Evolutionary conservation across 1,139 yeast genomes (phyloP), one percentile per base, ranked within the genome.

Genomic region (Yamadazyma membranifaciens): DNA sequence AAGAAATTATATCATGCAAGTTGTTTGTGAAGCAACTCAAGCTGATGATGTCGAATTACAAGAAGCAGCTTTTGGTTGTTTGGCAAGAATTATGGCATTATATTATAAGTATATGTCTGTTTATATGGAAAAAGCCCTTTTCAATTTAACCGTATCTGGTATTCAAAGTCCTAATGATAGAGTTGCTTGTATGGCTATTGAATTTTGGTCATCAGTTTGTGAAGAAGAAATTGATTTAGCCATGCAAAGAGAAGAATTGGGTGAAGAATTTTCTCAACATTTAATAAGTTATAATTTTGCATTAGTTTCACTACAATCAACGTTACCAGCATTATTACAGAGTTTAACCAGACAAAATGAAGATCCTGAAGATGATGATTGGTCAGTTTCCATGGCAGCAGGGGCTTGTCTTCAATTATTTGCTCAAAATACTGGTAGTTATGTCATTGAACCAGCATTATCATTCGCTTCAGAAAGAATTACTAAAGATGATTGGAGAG

Each of bases 331-430:
- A 16, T 70, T 92, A 47, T 75, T 92, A 53, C 73, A 78, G 31
- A 73, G 92, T 45, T 76, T 92, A 48, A 87, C 94, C 11, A 80
- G 89, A 60, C 97, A 89, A 62, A 92, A 88, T 59, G 96, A 87
- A 44, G 96, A 87, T 53, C 82, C 87, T 28, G 92, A 83, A 58
- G 97, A 89, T 60, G 98, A 92, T 57, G 95, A 88, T 55, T 92
- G 98, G 98, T 86, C 91, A 42, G 95, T 89, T 35, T 83, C 97
- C 7, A 92, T 92, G 98, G 97, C 98, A 39, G 96, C 98, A 2
- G 98, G 96, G 55, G 92, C 98, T 11, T 94, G 98, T 66, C 72
- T 92, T 57, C 96, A 88, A 67, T 73, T 92, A 47, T 91, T 87
- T 66, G 96, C 98, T 4, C 95, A 87, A 62, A 81, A 86, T 56